A percentile compares a stretch with the other conserved stretches of the same genome.
Evolutionary conservation across 306 rosid genomes (phyloP).

Genomic region (apple (Malus domestica)): ASM211411v1 NC_041803.1:31872001-31872500

Average conservation of each 20-base stretch:
- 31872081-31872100: too few relatives aligned
- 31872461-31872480: constrained; percentile 62
- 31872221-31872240: constrained; percentile 47
- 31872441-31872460: constrained; percentile 55
- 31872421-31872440: constrained; percentile 62
- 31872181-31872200: background rate
- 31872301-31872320: constrained; percentile 47
- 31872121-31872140: background rate
- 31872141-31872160: background rate
- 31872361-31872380: constrained; percentile 65
- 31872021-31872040: too few relatives aligned
- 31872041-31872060: too few relatives aligned
- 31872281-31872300: constrained; percentile 63
- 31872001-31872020: too few relatives aligned
- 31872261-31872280: constrained; percentile 67
- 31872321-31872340: constrained; percentile 47
- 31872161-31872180: background rate
- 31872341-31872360: constrained; percentile 82
- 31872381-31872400: constrained; percentile 70
- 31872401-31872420: constrained; percentile 39
- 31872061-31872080: too few relatives aligned
- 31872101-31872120: too few relatives aligned
- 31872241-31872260: constrained; percentile 73
- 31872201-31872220: background rate
- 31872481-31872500: constrained; percentile 23